These are phyloP conservation scores for Hypoxylon sp. DNA, from an alignment of 2,329 filamentous ascomycete genomes.

Conservation along the genomic window DNA sequence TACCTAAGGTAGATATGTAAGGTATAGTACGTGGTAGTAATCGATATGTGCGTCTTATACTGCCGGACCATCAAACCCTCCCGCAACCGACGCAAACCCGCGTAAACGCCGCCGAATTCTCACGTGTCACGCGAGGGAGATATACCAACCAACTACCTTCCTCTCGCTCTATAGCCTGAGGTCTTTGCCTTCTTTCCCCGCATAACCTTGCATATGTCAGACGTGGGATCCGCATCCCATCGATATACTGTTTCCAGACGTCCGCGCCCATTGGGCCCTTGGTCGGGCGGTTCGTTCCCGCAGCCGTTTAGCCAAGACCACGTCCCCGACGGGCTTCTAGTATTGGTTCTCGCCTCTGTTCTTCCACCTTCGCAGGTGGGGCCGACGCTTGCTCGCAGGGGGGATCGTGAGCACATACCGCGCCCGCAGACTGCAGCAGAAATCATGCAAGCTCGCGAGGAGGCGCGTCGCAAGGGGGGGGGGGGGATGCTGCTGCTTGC, in stretches of 20 bases:
- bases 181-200: not conserved
- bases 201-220: not conserved
- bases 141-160: not conserved
- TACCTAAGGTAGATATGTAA: no score
- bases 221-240: constrained; percentile 1
- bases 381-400: constrained; percentile 51
- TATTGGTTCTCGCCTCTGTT: constrained; percentile 47
- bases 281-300: constrained; percentile 47
- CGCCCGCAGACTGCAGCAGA: constrained; percentile 37
- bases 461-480: no score
- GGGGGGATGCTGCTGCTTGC: no score
- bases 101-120: not conserved
- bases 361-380: constrained; percentile 30
- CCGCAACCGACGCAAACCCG: not conserved
- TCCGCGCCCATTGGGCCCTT: constrained; percentile 39
- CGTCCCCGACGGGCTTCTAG: constrained; percentile 48
- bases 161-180: no score
- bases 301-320: constrained; percentile 37
- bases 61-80: not conserved
- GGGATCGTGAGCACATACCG: constrained; percentile 48
- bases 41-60: not conserved
- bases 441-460: constrained; percentile 7
- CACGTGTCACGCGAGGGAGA: not conserved
- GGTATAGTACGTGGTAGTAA: no score
- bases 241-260: not conserved